Evolutionary conservation across 306 rosid species (phyloP).

Genomic region (Pterocarpus macrocarpus): DNA sequence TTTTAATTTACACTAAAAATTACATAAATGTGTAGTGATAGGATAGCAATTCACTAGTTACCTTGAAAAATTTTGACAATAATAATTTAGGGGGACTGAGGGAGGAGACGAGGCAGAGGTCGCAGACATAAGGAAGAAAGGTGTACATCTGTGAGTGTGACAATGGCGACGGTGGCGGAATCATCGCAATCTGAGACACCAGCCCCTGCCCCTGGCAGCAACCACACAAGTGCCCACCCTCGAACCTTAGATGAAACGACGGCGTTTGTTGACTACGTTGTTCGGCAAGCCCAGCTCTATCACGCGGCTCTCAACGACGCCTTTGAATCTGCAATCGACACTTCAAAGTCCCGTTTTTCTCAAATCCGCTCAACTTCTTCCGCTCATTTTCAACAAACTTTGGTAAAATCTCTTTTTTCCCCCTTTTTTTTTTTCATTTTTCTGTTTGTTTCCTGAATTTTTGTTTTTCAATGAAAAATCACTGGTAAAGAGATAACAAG

Average conservation of each 20-base stretch:
- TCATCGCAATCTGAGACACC: constrained; percentile 49
- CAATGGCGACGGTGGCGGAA: constrained; percentile 66
- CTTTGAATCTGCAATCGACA: constrained; percentile 65
- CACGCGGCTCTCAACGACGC: constrained; percentile 62
- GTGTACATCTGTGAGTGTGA: background rate
- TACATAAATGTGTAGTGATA: too few relatives aligned
- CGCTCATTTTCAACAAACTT: constrained; percentile 68
- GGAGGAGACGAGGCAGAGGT: background rate
- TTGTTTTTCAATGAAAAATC: background rate
- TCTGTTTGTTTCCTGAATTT: constrained; percentile 20
- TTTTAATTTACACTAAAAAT: too few relatives aligned
- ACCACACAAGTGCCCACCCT: constrained; percentile 32
- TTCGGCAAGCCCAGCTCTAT: constrained; percentile 72
- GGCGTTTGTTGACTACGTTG: constrained; percentile 72
- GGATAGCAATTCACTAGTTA: too few relatives aligned
- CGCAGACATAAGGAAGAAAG: background rate
- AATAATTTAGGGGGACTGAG: background rate
- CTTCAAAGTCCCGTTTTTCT: constrained; percentile 69
- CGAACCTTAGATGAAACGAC: constrained; percentile 52
- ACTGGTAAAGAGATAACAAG: background rate
- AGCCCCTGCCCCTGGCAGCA: constrained; percentile 15
- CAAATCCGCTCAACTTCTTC: constrained; percentile 81
- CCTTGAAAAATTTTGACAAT: too few relatives aligned
- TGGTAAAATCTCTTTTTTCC: constrained; percentile 50
- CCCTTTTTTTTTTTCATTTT: too few relatives aligned